Evolutionary conservation across 208 protist genomes (phyloP).

Genomic region (Trypanosoma congolense): DNA sequence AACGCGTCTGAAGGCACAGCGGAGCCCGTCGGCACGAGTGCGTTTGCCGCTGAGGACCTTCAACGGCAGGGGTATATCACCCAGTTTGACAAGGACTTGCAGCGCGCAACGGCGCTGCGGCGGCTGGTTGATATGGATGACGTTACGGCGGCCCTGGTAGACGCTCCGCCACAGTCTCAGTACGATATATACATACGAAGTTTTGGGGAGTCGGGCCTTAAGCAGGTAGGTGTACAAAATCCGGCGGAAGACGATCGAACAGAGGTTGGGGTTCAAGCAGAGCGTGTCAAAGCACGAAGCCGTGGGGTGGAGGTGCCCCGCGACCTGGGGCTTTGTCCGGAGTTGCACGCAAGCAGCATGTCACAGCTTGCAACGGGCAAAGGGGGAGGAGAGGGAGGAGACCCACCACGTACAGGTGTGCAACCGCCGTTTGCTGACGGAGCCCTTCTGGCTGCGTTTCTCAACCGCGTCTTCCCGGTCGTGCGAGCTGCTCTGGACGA

Average conservation of each 20-base stretch:
- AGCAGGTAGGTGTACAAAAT: slow-evolving; percentile 51
- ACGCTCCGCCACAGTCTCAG: slow-evolving; percentile 71
- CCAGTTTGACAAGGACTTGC: slow-evolving; percentile 74
- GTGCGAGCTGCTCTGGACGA: slow-evolving; percentile 68
- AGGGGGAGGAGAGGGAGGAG: slow-evolving; percentile 4
- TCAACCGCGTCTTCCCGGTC: slow-evolving; percentile 63
- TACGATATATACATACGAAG: slow-evolving; percentile 85
- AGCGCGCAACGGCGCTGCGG: slow-evolving; percentile 60
- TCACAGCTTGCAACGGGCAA: slow-evolving; percentile 15
- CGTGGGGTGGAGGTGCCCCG: slow-evolving; percentile 43
- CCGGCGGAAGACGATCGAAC: slow-evolving; percentile 55
- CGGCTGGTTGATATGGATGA: slow-evolving; percentile 84
- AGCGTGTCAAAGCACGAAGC: slow-evolving; percentile 40
- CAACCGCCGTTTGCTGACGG: slow-evolving; percentile 39
- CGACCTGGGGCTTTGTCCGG: slow-evolving; percentile 75
- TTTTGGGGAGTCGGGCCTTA: slow-evolving; percentile 49
- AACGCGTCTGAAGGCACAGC: slow-evolving; percentile 3
- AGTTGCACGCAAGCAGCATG: slow-evolving; percentile 44
- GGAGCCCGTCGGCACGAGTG: slow-evolving; percentile 9
- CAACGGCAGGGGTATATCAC: slow-evolving; percentile 71
- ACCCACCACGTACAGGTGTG: not conserved
- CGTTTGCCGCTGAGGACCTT: slow-evolving; percentile 32
- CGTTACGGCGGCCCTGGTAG: slow-evolving; percentile 44
- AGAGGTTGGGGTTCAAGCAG: slow-evolving; percentile 52
- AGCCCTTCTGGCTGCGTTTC: slow-evolving; percentile 41